Evolutionary conservation across 768 basidiomycete species (phyloP).

Genomic region (Mrakia frigida): DNA sequence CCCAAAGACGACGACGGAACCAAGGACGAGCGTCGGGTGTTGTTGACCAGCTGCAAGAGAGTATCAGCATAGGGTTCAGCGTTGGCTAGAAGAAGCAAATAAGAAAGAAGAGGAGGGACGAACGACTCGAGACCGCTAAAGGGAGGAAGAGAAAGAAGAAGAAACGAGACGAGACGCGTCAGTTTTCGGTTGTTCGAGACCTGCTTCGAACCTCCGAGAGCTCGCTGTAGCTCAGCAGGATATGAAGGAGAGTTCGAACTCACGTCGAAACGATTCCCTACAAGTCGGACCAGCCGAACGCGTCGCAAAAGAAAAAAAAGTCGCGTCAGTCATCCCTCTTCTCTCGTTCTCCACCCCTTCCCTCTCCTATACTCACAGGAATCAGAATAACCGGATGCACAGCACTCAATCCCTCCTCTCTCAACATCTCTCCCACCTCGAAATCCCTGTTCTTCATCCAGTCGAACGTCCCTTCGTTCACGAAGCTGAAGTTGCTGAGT

Average conservation of each 20-base stretch:
- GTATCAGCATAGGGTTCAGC: no score
- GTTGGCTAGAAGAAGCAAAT: background rate
- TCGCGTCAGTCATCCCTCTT: background rate
- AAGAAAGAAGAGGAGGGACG: background rate
- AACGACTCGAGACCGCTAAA: background rate
- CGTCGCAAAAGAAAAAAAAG: background rate
- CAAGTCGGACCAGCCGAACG: background rate
- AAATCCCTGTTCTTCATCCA: slow-evolving; percentile 34
- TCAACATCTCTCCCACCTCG: slow-evolving; percentile 22
- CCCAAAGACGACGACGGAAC: slow-evolving; percentile 77
- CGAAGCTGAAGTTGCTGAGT: slow-evolving; percentile 15
- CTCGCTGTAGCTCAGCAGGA: background rate
- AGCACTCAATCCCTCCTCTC: slow-evolving; percentile 22
- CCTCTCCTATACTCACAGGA: slow-evolving; percentile 3
- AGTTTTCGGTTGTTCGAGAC: background rate
- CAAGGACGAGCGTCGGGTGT: slow-evolving; percentile 74
- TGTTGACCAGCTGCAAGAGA: slow-evolving; percentile 63
- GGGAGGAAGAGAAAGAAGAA: background rate
- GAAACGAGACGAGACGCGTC: background rate
- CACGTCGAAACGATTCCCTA: slow-evolving; percentile 32
- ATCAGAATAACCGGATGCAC: slow-evolving; percentile 28
- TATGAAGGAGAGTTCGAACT: background rate
- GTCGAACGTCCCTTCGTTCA: slow-evolving; percentile 18
- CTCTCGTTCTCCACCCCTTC: background rate
- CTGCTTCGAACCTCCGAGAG: background rate